phyloP scores from a whole-genome alignment of 805 yeast species.

The Candida yuanshanica region DNA sequence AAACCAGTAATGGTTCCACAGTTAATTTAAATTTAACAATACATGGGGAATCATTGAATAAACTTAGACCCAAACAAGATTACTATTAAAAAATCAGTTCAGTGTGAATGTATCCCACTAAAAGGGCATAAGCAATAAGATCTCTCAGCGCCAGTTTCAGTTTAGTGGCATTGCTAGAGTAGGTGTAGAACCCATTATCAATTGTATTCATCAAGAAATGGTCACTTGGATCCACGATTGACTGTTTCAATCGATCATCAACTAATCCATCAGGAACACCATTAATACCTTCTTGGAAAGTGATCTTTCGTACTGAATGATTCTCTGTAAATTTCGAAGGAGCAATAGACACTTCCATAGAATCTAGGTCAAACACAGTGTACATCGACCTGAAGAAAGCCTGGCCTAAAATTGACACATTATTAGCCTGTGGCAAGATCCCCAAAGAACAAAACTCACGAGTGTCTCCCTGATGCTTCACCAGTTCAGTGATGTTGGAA shows the following conservation, averaged over 20 bases:
- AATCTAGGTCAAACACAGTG: conserved; percentile 21
- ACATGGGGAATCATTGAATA: too few species aligned
- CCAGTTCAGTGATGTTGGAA: neutral
- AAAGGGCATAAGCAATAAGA: too few species aligned
- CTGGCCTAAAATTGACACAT: conserved; percentile 16
- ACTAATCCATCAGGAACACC: conserved; percentile 7
- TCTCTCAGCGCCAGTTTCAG: too few species aligned
- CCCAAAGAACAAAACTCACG: conserved; percentile 14
- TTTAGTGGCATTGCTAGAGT: conserved; percentile 1
- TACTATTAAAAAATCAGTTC: too few species aligned
- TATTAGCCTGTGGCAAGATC: conserved; percentile 5
- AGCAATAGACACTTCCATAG: conserved; percentile 20
- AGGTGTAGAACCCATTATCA: conserved; percentile 11
- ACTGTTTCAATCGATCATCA: conserved; percentile 3
- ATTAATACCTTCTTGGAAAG: conserved; percentile 1
- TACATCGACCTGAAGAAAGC: conserved; percentile 17
- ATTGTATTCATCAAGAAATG: conserved; percentile 16
- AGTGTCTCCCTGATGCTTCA: neutral
- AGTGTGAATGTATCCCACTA: too few species aligned
- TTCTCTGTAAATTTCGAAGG: conserved; percentile 13
- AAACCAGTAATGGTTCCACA: too few species aligned
- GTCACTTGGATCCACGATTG: conserved; percentile 7
- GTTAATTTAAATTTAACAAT: too few species aligned
- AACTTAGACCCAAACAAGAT: too few species aligned
- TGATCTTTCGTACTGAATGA: conserved; percentile 6